Evolutionary conservation across 2,329 filamentous ascomycete species (phyloP).

Genomic region (Colletotrichum musicola): DNA sequence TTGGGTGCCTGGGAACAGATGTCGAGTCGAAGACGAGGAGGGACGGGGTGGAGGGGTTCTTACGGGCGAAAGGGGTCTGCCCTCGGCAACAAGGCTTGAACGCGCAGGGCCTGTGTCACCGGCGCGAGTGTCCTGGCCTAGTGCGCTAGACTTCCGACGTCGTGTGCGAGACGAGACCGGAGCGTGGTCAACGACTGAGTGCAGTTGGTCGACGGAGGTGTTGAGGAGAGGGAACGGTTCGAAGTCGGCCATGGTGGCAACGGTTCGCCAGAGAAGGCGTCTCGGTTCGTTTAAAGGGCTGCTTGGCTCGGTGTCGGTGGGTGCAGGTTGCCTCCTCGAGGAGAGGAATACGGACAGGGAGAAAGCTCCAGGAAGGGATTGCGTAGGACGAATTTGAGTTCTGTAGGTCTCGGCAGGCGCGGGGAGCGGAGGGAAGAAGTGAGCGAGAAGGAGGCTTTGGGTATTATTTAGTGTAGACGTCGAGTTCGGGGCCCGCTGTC

Average conservation of each 20-base stretch:
- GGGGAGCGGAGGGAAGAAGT: conserved; percentile 9
- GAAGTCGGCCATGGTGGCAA: conserved; percentile 41
- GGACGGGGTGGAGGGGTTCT: neutral
- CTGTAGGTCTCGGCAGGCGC: conserved; percentile 18
- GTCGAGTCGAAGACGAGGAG: neutral
- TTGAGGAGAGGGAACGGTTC: conserved; percentile 70
- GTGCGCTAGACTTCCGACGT: conserved; percentile 68
- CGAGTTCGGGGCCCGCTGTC: conserved; percentile 31
- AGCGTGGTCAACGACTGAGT: conserved; percentile 51
- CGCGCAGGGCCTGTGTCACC: conserved; percentile 69
- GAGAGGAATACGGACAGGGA: neutral
- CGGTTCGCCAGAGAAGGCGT: conserved; percentile 9
- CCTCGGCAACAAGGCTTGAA: conserved; percentile 56
- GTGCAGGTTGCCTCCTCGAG: neutral
- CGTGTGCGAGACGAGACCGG: conserved; percentile 51
- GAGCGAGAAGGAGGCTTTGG: conserved; percentile 25
- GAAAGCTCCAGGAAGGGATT: neutral
- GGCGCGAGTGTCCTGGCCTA: conserved; percentile 65
- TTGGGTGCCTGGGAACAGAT: neutral
- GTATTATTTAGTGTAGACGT: conserved; percentile 32
- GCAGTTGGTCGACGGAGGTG: conserved; percentile 63
- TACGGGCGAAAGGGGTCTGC: conserved; percentile 26
- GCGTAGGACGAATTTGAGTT: conserved; percentile 21
- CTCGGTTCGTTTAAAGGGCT: conserved; percentile 31
- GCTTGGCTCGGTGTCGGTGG: neutral